Base-by-base conservation (phyloP, 2,329 filamentous ascomycete species). In the Drechslerella coelobrocha region DNA sequence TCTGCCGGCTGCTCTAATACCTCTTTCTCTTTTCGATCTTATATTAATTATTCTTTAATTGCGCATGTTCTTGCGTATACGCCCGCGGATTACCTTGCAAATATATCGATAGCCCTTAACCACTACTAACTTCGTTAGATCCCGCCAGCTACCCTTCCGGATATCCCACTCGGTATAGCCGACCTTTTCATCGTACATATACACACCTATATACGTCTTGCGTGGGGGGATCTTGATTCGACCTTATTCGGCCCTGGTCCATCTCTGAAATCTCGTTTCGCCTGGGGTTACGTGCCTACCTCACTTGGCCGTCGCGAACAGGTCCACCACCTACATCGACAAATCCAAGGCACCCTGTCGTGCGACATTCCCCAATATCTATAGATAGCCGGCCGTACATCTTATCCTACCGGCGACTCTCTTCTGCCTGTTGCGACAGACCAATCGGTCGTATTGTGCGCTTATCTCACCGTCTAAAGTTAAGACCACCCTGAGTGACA, bases 91-190 rank as follows among this genome's bases (percentile, higher is more conserved):
- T 14, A 39, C 17, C 34, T 39, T 39, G 34, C 34, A 39, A n/a
- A 39, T n/a, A 14, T 39, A 39, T 39, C 34, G 34, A 39, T 39
- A 39, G 12, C 17, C 34, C 2, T 14, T 39, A 10, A 10, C 12
- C 17, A 4, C 12, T n/a, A n/a, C 34, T 39, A 39, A 14, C 34
- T 4, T 39, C 17, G 17, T 14, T 14, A 5, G 4, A 6, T 10
- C 34, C 12, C 12, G 34, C 12, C 12, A 39, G 4, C 34, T 14
- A n/a, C 3, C 34, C 12, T 14, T 39, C 34, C 17, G 12, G 12
- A 14, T n/a, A 4, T n/a, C 43, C 50, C 51, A 53, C 34, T 69
- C 59, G 55, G 48, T 56, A 69, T 56, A 51, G 37, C 52, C 52
- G 29, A 23, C 34, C 23, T 43, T n/a, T n/a, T n/a, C n/a, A n/a